A percentile compares a stretch with the other conserved stretches of the same genome.
Conservation (phyloP, 2,329 filamentous ascomycete species). For the Fusarium nematophilum region DNA sequence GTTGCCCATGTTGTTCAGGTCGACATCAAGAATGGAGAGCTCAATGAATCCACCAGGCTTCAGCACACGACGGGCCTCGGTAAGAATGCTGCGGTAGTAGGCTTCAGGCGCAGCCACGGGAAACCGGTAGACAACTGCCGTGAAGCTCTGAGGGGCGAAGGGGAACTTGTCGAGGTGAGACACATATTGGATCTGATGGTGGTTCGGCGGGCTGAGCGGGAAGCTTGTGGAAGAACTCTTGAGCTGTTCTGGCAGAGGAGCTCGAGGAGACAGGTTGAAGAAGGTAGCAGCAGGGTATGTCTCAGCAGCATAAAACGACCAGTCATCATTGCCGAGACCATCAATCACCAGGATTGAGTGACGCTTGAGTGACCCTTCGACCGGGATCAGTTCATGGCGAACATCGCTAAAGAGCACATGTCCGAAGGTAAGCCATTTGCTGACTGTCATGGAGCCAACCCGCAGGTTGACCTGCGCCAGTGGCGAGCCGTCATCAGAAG, state of each 20-base stretch:
- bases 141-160: slow-evolving; percentile 81
- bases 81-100: slow-evolving; percentile 76
- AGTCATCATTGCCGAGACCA: slow-evolving; percentile 87
- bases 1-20: slow-evolving; percentile 85
- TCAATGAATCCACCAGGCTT: slow-evolving; percentile 85
- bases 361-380: slow-evolving; percentile 52
- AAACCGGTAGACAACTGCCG: slow-evolving; percentile 81
- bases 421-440: slow-evolving; percentile 88
- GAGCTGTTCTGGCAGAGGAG: slow-evolving; percentile 60
- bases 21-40: slow-evolving; percentile 80
- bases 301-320: slow-evolving; percentile 87
- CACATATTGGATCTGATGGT: slow-evolving; percentile 78
- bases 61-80: slow-evolving; percentile 81
- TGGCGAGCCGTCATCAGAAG: slow-evolving; percentile 69
- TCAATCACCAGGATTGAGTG: slow-evolving; percentile 81
- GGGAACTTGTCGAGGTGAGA: slow-evolving; percentile 75
- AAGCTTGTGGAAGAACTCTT: slow-evolving; percentile 58
- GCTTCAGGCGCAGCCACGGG: slow-evolving; percentile 75
- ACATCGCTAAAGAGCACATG: slow-evolving; percentile 85
- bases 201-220: slow-evolving; percentile 72
- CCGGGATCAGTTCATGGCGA: slow-evolving; percentile 73
- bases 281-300: slow-evolving; percentile 81
- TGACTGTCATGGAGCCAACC: slow-evolving; percentile 84
- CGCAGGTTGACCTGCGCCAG: slow-evolving; percentile 79
- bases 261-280: slow-evolving; percentile 77